phyloP scores from a whole-genome alignment of 106 monocot species.

The Narthecium ossifragum region DNA sequence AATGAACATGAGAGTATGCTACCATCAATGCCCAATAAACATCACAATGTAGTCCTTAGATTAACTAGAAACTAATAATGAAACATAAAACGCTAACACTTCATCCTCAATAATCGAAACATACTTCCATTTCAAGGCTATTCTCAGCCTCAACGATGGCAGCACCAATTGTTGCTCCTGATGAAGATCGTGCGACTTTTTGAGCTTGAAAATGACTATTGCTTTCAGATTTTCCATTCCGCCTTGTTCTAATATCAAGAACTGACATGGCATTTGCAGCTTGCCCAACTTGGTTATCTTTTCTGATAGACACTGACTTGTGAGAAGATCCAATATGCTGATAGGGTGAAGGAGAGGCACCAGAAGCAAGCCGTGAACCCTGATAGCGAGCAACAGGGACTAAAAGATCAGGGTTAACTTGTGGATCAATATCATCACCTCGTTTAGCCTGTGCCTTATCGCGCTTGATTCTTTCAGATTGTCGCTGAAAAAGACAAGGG shows the following conservation, averaged over 20 bases:
- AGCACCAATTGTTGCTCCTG: constrained; percentile 66
- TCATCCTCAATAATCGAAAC: neutral
- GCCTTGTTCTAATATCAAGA: constrained; percentile 19
- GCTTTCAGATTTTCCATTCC: neutral
- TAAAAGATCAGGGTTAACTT: constrained; percentile 50
- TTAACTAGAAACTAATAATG: neutral
- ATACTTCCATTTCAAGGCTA: constrained; percentile 71
- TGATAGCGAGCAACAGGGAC: constrained; percentile 74
- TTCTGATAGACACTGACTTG: constrained; percentile 9
- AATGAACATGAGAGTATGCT: neutral
- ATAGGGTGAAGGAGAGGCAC: constrained; percentile 60
- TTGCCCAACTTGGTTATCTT: constrained; percentile 22
- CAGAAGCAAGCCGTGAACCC: constrained; percentile 92
- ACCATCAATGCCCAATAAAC: neutral
- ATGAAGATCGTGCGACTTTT: constrained; percentile 57
- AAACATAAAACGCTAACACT: too few species aligned
- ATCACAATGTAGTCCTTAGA: neutral
- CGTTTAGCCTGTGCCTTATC: constrained; percentile 76
- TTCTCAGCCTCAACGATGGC: constrained; percentile 96
- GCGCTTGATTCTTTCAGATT: constrained; percentile 88
- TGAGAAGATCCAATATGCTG: constrained; percentile 30
- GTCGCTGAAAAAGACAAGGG: constrained; percentile 68
- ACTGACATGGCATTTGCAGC: constrained; percentile 24
- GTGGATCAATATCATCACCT: constrained; percentile 87
- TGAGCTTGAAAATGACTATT: constrained; percentile 12